Conservation (phyloP, 192 early-diverging fungal genomes). For the Haplosporangium gracile region DNA sequence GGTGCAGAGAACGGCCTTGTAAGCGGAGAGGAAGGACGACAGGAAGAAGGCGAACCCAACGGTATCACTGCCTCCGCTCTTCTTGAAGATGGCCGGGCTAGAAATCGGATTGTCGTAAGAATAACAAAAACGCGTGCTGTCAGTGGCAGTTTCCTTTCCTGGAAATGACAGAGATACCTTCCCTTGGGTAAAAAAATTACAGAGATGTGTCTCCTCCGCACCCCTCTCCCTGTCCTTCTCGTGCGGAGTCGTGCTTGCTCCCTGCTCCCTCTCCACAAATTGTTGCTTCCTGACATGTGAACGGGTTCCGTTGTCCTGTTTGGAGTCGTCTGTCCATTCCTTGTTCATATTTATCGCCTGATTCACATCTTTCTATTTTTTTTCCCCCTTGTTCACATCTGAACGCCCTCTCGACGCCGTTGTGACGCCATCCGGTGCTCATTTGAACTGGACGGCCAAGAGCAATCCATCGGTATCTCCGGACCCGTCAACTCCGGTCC, state of each 20-base stretch:
- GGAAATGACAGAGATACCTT: neutral
- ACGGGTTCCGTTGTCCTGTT: neutral
- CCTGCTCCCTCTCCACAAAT: neutral
- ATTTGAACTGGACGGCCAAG: neutral
- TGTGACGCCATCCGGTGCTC: too few relatives aligned
- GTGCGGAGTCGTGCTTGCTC: neutral
- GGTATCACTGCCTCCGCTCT: slow-evolving; percentile 71
- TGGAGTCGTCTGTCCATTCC: neutral
- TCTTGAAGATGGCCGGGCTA: slow-evolving; percentile 53
- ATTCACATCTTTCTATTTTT: neutral
- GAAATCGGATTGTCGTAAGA: neutral
- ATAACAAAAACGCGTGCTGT: neutral
- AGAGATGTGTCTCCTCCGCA: neutral
- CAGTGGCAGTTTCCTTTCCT: neutral
- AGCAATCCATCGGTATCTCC: neutral
- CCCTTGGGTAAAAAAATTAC: neutral
- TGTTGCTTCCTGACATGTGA: neutral
- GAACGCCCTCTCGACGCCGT: neutral
- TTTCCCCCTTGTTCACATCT: neutral
- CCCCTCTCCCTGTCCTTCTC: neutral
- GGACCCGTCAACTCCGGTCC: neutral
- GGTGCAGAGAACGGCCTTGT: slow-evolving; percentile 74
- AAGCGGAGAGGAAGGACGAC: slow-evolving; percentile 70
- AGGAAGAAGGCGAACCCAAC: slow-evolving; percentile 76
- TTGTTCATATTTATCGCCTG: neutral